Evolutionary conservation across 73 alveolate genomes (phyloP).

Genomic region (Tetrahymena borealis): DNA sequence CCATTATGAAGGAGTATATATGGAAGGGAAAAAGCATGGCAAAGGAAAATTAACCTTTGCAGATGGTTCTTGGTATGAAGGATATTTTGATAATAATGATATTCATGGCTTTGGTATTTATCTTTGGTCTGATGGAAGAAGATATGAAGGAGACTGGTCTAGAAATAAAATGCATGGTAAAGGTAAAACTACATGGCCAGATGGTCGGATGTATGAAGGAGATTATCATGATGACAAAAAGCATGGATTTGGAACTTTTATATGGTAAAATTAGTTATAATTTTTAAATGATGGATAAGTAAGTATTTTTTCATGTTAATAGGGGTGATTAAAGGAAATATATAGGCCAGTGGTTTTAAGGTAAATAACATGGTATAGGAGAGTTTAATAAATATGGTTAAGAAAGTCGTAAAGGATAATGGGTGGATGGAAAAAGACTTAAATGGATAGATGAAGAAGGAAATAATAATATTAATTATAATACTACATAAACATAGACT

Average conservation of each 20-base stretch:
- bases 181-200: slow-evolving; percentile 41
- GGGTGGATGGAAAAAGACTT: slow-evolving; percentile 57
- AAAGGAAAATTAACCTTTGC: slow-evolving; percentile 29
- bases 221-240: slow-evolving; percentile 64
- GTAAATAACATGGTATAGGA: slow-evolving; percentile 51
- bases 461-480: neutral
- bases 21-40: slow-evolving; percentile 45
- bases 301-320: neutral
- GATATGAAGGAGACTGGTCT: slow-evolving; percentile 21
- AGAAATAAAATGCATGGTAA: slow-evolving; percentile 29
- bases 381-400: slow-evolving; percentile 33
- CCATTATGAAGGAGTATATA: slow-evolving; percentile 40
- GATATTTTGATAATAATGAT: slow-evolving; percentile 26
- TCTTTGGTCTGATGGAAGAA: slow-evolving; percentile 23
- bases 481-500: neutral
- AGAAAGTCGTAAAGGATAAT: slow-evolving; percentile 35
- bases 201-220: slow-evolving; percentile 38
- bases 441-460: slow-evolving; percentile 22
- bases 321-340: slow-evolving; percentile 55
- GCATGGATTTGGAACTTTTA: slow-evolving; percentile 57
- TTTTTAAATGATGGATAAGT: neutral
- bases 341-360: slow-evolving; percentile 44
- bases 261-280: neutral
- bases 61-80: slow-evolving; percentile 36
- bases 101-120: slow-evolving; percentile 27